phyloP scores from a whole-genome alignment of 2,329 filamentous ascomycete genomes.

The Zymoseptoria ardabiliae region DNA sequence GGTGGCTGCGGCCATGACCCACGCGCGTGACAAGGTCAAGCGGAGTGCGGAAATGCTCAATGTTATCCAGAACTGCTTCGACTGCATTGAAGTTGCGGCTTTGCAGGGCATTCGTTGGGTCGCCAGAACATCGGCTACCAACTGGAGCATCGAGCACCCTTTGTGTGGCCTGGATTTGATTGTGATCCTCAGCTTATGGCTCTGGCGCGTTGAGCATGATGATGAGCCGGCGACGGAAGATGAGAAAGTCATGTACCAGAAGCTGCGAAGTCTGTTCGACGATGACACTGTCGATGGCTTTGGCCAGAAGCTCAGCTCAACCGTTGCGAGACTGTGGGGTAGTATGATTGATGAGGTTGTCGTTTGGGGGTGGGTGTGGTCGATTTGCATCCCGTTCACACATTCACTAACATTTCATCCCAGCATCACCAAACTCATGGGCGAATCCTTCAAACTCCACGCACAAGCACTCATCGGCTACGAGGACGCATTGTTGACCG shows the following conservation, averaged over 20 bases:
- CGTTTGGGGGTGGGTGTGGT: constrained; percentile 84
- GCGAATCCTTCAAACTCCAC: constrained; percentile 95
- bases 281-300: constrained; percentile 81
- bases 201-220: constrained; percentile 98
- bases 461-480: constrained; percentile 91
- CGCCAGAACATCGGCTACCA: constrained; percentile 91
- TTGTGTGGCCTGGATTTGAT: constrained; percentile 94
- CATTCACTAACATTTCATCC: constrained; percentile 29
- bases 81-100: constrained; percentile 93
- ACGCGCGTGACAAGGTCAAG: constrained; percentile 87
- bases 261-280: constrained; percentile 81
- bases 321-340: constrained; percentile 90
- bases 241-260: constrained; percentile 84
- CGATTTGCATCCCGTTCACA: background rate
- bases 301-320: constrained; percentile 82
- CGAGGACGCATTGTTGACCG: constrained; percentile 63
- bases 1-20: constrained; percentile 92
- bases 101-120: constrained; percentile 95
- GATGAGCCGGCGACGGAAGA: constrained; percentile 82
- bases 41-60: constrained; percentile 96
- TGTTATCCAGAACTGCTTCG: constrained; percentile 94
- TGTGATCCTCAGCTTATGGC: constrained; percentile 95
- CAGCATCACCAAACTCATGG: constrained; percentile 91
- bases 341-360: constrained; percentile 98
- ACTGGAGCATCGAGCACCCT: constrained; percentile 98